Conservation (phyloP, 495 filamentous ascomycete species). For the Terfezia boudieri region DNA sequence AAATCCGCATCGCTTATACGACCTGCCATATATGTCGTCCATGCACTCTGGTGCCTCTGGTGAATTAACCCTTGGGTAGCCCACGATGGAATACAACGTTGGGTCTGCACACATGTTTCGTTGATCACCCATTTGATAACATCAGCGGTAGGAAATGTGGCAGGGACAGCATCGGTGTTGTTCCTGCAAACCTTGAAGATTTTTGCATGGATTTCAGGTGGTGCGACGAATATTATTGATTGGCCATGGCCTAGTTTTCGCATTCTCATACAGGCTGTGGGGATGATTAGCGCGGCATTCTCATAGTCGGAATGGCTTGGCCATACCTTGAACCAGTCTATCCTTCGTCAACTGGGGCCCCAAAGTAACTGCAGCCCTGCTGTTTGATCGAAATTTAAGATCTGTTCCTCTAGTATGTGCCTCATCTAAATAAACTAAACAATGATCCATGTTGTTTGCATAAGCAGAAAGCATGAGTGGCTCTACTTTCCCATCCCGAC, state of each 20-base stretch:
- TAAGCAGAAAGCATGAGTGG: slow-evolving; percentile 38
- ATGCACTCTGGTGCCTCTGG: slow-evolving; percentile 11
- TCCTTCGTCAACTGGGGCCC: slow-evolving; percentile 50
- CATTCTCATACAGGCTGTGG: slow-evolving; percentile 47
- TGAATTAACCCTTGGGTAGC: slow-evolving; percentile 34
- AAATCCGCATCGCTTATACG: too few species aligned
- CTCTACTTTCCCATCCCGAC: slow-evolving; percentile 25
- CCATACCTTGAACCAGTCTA: slow-evolving; percentile 50
- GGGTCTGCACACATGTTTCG: slow-evolving; percentile 30
- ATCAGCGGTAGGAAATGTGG: too few species aligned
- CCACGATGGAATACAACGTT: slow-evolving; percentile 34
- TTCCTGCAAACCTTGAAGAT: too few species aligned
- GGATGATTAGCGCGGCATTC: too few species aligned
- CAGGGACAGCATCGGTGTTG: too few species aligned
- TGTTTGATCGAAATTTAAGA: slow-evolving; percentile 36
- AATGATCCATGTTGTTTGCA: slow-evolving; percentile 33
- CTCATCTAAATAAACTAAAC: slow-evolving; percentile 53
- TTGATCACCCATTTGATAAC: slow-evolving; percentile 37
- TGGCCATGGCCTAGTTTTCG: slow-evolving; percentile 38
- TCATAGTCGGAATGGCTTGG: too few species aligned
- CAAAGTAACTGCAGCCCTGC: slow-evolving; percentile 45
- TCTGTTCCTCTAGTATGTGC: slow-evolving; percentile 58
- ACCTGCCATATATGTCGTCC: background rate
- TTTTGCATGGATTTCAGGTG: slow-evolving; percentile 30
- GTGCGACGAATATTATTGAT: slow-evolving; percentile 35